Evolutionary conservation across 768 basidiomycete genomes (phyloP), one percentile per base, ranked within the genome.

Genomic region (Butyriboletus loyo): DNA sequence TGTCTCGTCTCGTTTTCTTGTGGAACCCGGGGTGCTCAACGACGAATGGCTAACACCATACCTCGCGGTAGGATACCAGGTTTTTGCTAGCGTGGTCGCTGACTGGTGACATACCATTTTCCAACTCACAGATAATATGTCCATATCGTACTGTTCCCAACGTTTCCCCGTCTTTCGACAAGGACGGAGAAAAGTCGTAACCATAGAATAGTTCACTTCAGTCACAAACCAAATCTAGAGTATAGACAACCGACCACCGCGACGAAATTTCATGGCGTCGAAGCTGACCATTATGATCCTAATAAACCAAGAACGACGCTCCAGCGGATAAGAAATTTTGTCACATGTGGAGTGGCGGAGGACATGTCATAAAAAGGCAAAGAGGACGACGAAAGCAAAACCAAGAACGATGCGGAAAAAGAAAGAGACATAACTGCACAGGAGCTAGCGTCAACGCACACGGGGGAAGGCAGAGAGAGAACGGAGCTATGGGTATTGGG

Each of bases 341-440:
- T 52, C 47, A 53, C 52, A 56, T 45, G 43, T 56, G 28, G 46
- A 43, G 50, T 47, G 49, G 53, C 36, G 25, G 30, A 49, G 46
- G 46, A 49, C 37, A 52, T 58, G 53, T 38, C 42, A 55, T 52
- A 46, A 54, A 53, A 47, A 32, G 7, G 2, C 0, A 41, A 39
- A 35, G 27, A 48, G 46, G 39, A 51, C 28, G 11, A 51, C 56
- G 63, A 63, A 51, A 66, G 58, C 58, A 58, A 60, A 56, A 66
- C 45, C 57, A 68, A 70, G 53, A 64, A 62, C 46, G 25, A 19
- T 41, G 52, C 43, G 44, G 43, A 24, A 41, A 45, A 46, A 36
- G 15, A 36, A 50, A 46, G 52, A 56, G 55, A 59, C 47, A 67
- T 53, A 58, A 52, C 56, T 54, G 53, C 41, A 57, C 48, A 59